Conservation (phyloP, 306 rosid species). For the Canavalia gladiata region DNA sequence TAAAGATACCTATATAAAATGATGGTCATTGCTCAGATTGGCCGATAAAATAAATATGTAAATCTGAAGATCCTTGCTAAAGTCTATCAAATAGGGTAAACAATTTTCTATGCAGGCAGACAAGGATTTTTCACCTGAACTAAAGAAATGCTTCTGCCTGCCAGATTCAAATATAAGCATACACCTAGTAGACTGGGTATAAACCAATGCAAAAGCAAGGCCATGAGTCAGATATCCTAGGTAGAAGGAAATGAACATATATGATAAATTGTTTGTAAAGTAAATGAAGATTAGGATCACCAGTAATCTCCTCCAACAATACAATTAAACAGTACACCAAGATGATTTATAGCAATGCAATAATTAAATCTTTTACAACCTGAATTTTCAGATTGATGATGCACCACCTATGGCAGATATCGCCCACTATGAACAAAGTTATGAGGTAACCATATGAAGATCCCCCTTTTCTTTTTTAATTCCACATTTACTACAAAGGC, state of each 20-base stretch:
- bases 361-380: background rate
- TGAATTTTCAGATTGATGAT: constrained; percentile 15
- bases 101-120: background rate
- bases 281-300: background rate
- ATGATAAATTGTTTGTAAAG: constrained; percentile 9
- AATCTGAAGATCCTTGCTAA: constrained; percentile 13
- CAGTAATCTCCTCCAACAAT: background rate
- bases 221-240: constrained; percentile 1
- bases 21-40: constrained; percentile 17
- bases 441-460: constrained; percentile 7
- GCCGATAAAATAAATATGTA: background rate
- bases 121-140: constrained; percentile 9
- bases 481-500: constrained; percentile 35
- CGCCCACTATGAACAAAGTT: constrained; percentile 17
- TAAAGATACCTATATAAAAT: background rate
- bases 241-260: background rate
- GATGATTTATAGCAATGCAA: constrained; percentile 16
- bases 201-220: background rate
- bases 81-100: constrained; percentile 5
- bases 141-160: background rate
- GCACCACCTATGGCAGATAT: constrained; percentile 17
- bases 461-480: background rate
- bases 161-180: constrained; percentile 21
- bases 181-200: background rate
- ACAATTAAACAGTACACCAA: background rate